phyloP scores from a whole-genome alignment of 148 eudicot genomes.

The Amaranthus palmeri region DNA sequence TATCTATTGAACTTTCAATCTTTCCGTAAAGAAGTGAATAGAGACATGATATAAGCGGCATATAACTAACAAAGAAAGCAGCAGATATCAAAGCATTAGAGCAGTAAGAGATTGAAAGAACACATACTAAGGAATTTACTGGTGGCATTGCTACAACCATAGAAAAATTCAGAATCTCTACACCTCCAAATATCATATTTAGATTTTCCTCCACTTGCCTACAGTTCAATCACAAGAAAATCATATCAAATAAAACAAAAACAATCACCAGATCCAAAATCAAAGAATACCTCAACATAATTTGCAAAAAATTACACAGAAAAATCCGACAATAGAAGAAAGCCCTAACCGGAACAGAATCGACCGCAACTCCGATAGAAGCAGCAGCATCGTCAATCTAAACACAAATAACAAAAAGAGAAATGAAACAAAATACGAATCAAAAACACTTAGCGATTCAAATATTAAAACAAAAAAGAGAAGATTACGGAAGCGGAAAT shows the following conservation, averaged over 20 bases:
- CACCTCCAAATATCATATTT: conserved; percentile 71
- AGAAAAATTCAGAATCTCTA: conserved; percentile 54
- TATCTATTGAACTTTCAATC: no score
- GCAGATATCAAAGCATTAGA: neutral
- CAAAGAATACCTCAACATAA: neutral
- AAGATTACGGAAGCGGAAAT: conserved; percentile 23
- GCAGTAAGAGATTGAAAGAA: neutral
- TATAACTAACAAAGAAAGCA: neutral
- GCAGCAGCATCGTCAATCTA: conserved; percentile 30
- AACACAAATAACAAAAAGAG: conserved; percentile 7
- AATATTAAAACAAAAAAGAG: neutral
- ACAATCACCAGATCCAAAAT: conserved; percentile 31
- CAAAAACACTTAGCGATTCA: neutral
- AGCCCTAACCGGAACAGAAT: conserved; percentile 68
- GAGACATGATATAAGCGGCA: neutral
- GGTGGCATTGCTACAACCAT: conserved; percentile 77
- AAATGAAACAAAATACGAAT: neutral
- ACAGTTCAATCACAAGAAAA: conserved; percentile 24
- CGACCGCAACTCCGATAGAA: conserved; percentile 25
- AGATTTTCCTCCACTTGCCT: conserved; percentile 52
- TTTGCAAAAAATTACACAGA: no score
- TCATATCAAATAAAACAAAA: conserved; percentile 22
- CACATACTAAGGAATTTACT: conserved; percentile 58
- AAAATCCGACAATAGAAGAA: neutral
- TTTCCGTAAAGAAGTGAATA: neutral